A percentile compares a stretch with the other conserved stretches of the same genome.
Evolutionary conservation across 495 filamentous ascomycete genomes (phyloP).

Genomic region (Neurospora sp.): DNA sequence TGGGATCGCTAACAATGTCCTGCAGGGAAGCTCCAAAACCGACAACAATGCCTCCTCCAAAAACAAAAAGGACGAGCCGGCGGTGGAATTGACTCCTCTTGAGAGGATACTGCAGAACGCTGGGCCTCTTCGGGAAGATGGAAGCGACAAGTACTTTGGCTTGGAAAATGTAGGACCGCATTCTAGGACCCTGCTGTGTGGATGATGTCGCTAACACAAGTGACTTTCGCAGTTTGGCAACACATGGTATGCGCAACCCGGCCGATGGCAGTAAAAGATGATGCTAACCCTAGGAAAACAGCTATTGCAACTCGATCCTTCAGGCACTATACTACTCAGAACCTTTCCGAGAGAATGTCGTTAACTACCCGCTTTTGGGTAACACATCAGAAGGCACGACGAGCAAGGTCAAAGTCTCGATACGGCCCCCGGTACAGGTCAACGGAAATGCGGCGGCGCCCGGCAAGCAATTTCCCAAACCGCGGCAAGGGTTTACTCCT

Average conservation of each 20-base stretch:
- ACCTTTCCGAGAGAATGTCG: conserved; percentile 87
- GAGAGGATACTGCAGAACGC: conserved; percentile 76
- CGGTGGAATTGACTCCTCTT: conserved; percentile 60
- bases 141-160: conserved; percentile 97
- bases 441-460: conserved; percentile 39
- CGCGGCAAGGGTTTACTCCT: background rate
- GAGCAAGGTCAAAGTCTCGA: conserved; percentile 38
- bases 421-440: conserved; percentile 32
- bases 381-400: conserved; percentile 34
- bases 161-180: conserved; percentile 78
- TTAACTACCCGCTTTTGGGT: conserved; percentile 69
- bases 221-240: conserved; percentile 70
- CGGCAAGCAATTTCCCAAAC: conserved; percentile 18
- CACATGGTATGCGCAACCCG: conserved; percentile 61
- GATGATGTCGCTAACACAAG: conserved; percentile 12
- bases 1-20: background rate
- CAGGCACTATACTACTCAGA: conserved; percentile 95
- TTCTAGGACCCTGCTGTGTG: conserved; percentile 1
- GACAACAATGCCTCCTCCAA: conserved; percentile 28
- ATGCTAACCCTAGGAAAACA: conserved; percentile 21
- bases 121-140: conserved; percentile 69
- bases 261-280: background rate
- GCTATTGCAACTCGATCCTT: conserved; percentile 96
- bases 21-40: conserved; percentile 26
- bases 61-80: conserved; percentile 63